Percentiles rank a stretch among this genome's conserved stretches.
Evolutionary conservation across 2,329 filamentous ascomycete species (phyloP).

Genomic region (Bipolaris cookei): DNA sequence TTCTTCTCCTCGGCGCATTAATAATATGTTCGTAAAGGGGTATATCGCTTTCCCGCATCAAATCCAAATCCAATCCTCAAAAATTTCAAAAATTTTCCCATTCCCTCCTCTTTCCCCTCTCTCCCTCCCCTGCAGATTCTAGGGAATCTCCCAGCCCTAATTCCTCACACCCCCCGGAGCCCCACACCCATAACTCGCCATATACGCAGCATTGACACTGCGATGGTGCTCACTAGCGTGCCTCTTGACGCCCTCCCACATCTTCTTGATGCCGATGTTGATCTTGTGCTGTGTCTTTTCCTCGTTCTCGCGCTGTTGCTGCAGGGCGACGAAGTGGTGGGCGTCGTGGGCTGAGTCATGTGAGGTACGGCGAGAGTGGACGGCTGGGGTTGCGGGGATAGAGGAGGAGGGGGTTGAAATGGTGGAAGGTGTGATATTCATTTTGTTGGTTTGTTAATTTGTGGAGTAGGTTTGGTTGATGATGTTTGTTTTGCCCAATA

Average conservation of each 20-base stretch:
- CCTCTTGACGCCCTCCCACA: conserved; percentile 39
- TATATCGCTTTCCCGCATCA: too few relatives aligned
- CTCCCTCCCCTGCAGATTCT: too few relatives aligned
- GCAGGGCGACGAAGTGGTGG: conserved; percentile 25
- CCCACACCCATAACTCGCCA: conserved; percentile 32
- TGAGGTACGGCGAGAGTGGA: conserved; percentile 25
- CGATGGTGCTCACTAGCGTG: conserved; percentile 39
- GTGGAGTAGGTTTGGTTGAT: neutral
- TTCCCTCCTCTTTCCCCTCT: too few relatives aligned
- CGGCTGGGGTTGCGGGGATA: conserved; percentile 14
- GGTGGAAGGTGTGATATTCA: conserved; percentile 23
- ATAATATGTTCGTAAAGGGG: too few relatives aligned
- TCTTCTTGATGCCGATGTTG: conserved; percentile 35
- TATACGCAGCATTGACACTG: conserved; percentile 39
- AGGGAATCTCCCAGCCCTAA: neutral
- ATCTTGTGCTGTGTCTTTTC: conserved; percentile 27
- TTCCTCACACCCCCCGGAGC: neutral
- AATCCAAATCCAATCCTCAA: too few relatives aligned
- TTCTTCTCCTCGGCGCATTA: too few relatives aligned
- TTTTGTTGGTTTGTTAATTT: conserved; percentile 27
- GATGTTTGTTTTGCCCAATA: neutral
- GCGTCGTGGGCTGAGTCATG: conserved; percentile 32
- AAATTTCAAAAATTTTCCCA: too few relatives aligned
- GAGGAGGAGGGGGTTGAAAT: conserved; percentile 13
- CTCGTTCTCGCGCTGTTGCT: conserved; percentile 12